Evolutionary conservation across 2,329 filamentous ascomycete genomes (phyloP), one percentile per base, ranked within the genome.

Genomic region (Fusarium goolgardi): DNA sequence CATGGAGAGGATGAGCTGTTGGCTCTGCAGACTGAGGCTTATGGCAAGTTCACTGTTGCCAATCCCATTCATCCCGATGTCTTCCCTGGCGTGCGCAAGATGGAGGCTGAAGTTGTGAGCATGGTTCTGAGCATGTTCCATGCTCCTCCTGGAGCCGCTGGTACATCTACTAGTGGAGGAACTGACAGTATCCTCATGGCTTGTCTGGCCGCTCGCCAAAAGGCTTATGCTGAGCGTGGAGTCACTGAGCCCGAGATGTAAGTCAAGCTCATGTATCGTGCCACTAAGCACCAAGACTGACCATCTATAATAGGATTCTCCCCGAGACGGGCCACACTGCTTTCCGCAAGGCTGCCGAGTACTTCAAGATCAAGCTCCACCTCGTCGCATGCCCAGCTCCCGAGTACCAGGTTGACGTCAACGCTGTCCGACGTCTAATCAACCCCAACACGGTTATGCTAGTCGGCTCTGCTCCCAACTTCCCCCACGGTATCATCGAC

Each of bases 61-160:
- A 99, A 99, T 79, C 96, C 96, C 5, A 96, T 99, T 71, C 96
- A 99, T 78, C 96, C 96, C 9, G 96, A 99, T 81, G 95, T 99
- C 43, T 99, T 99, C 81, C 96, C 96, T 18, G 96, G 95, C 29
- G 94, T 99, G 53, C 86, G 96, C 74, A 99, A 99, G 87, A 99
- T 99, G 96, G 96, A 99, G 83, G 95, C 96, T 44, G 96, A 99
- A 82, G 84, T 99, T 65, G 96, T 99, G 53, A 91, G 94, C 70
- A 99, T 99, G 95, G 94, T 96, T 31, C 83, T 97, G 64, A 87
- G 88, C 44, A 82, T 99, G 78, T 99, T 97, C 84, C 93, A 97
- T 78, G 94, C 91, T 11, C 96, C 96, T 5, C 83, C 89, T n/a
- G 90, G 89, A 57, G 93, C 90, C 31, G 94, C 92, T 7, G 96